Base-by-base conservation (phyloP, 169 alveolate species). In the Eimeria maxima region DNA sequence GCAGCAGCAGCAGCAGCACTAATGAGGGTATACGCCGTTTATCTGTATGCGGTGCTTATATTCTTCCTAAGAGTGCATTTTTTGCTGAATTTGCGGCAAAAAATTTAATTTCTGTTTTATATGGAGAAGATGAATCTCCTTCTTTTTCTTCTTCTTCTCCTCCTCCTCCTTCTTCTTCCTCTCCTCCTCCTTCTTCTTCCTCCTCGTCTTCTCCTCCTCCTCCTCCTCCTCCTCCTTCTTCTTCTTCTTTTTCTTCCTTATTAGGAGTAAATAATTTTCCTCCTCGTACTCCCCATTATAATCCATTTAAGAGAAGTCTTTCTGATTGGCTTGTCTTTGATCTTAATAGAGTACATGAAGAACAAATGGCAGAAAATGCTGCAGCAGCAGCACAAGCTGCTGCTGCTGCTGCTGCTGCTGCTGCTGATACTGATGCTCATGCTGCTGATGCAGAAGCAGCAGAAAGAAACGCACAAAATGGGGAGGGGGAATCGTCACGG, bases 271-370 rank as follows among this genome's bases (percentile, higher is more conserved):
- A n/a, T n/a, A n/a, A n/a, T n/a, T n/a, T n/a, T n/a, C 55, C 83
- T 8, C 83, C 83, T 5, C 33, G 83, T n/a, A 47, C 38, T 3
- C 83, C 83, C 45, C 83, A 42, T 20, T 73, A 73, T 42, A 73
- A 73, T 42, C 83, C 83, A 22, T 73, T 73, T 38, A 73, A 73
- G 83, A 44, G 83, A 14, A 6, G 55, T 38, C 83, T 73, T 16
- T 73, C 83, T n/a, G 83, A 73, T 27, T 73, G 83, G 83, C 45
- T 73, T 44, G 83, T 73, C 50, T 73, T 73, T 73, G 83, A 73
- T 27, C 24, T 73, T n/a, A 47, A 73, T 4, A n/a, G 83, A 20
- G 50, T 73, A 8, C 33, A 73, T 44, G 16, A 47, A 42, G 83
- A 73, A 65, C 29, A 65, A 65, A 5, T 4, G 18, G 45, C 83